Percentiles rank a stretch among this genome's conserved stretches.
phyloP scores from a whole-genome alignment of 1,139 yeast genomes.

The Saccharomyces hybrid region DNA sequence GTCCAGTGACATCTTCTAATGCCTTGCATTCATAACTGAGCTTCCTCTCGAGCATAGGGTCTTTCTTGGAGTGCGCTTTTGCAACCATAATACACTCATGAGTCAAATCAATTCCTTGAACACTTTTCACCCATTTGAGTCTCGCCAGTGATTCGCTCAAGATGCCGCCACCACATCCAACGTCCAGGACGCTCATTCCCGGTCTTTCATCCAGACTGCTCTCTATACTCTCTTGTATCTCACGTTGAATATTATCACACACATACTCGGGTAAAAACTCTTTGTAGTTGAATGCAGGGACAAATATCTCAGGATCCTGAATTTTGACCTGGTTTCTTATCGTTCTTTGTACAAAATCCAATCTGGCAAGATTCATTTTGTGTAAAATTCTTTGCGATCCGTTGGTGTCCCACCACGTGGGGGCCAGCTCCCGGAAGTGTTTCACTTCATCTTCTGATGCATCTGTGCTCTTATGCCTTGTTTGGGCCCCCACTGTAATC shows the following conservation, averaged over 20 bases:
- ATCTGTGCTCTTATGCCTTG: conserved; percentile 14
- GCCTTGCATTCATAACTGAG: conserved; percentile 54
- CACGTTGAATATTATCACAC: conserved; percentile 38
- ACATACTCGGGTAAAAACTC: conserved; percentile 56
- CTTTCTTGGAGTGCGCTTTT: conserved; percentile 52
- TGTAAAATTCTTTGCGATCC: conserved; percentile 93
- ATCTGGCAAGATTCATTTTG: conserved; percentile 82
- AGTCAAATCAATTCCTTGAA: conserved; percentile 80
- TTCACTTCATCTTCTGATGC: conserved; percentile 48
- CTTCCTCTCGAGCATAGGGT: conserved; percentile 52
- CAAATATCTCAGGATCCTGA: conserved; percentile 44
- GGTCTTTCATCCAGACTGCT: conserved; percentile 34
- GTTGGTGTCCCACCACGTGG: conserved; percentile 92
- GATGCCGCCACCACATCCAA: conserved; percentile 98
- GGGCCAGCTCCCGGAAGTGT: conserved; percentile 84
- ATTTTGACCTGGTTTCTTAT: conserved; percentile 41
- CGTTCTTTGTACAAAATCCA: conserved; percentile 74
- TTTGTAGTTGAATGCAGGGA: conserved; percentile 66
- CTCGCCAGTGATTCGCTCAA: conserved; percentile 83
- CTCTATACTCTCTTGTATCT: conserved; percentile 43
- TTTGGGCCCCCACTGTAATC: not conserved
- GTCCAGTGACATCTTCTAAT: conserved; percentile 48
- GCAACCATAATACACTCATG: conserved; percentile 80
- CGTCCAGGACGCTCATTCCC: conserved; percentile 58
- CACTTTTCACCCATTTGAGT: conserved; percentile 52